phyloP scores from a whole-genome alignment of 345 rosid genomes.

The Melaleuca alternifolia region DNA sequence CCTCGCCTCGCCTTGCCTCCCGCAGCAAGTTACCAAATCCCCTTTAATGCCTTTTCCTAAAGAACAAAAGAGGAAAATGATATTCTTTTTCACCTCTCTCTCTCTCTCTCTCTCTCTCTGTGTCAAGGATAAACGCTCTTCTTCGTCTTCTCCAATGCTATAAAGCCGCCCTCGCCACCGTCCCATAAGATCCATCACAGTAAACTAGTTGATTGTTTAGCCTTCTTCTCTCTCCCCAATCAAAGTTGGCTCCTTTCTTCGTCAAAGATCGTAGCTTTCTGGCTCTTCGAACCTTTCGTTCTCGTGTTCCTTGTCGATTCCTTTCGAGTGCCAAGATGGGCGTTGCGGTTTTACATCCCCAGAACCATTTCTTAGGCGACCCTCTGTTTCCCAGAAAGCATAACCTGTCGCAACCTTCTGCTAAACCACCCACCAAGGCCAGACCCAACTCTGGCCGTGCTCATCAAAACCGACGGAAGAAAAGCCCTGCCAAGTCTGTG shows the following conservation, averaged over 20 bases:
- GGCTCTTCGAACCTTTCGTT: background rate
- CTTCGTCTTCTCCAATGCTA: background rate
- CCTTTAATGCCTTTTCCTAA: background rate
- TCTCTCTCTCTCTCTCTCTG: background rate
- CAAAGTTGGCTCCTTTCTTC: background rate
- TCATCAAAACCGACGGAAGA: conserved; percentile 30
- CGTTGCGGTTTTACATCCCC: conserved; percentile 46
- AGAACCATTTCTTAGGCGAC: conserved; percentile 21
- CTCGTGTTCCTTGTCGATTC: background rate
- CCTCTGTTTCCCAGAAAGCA: background rate
- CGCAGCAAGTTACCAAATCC: background rate
- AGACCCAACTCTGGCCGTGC: conserved; percentile 11
- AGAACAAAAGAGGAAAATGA: background rate
- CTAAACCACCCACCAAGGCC: conserved; percentile 12
- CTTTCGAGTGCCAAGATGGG: conserved; percentile 26
- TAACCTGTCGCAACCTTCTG: conserved; percentile 6
- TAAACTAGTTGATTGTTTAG: background rate
- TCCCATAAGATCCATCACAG: background rate
- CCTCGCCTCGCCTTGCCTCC: background rate
- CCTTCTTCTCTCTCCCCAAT: background rate
- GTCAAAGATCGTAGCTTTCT: background rate
- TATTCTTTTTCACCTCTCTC: background rate
- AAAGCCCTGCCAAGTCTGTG: conserved; percentile 19
- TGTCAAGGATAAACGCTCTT: background rate
- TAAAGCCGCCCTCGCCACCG: background rate